Percentiles rank a stretch among this genome's conserved stretches.
Conservation (phyloP, 495 filamentous ascomycete genomes). For the Penicillium cataractarum region DNA sequence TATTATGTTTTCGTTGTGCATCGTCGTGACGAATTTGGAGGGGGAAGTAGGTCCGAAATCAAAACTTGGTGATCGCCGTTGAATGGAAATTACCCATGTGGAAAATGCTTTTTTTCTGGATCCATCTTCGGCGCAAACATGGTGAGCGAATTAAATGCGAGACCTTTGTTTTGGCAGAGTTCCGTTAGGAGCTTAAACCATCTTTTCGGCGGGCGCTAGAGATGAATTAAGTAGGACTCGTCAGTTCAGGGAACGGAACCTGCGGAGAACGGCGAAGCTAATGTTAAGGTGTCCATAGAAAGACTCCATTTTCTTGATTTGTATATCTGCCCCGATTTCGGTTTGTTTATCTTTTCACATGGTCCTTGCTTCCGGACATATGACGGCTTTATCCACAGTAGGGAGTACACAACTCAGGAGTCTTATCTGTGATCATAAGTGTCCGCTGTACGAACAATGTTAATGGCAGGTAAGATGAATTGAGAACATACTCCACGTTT, state of each 20-base stretch:
- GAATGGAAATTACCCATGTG: slow-evolving; percentile 7
- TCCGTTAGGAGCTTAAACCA: neutral
- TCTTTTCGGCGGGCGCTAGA: neutral
- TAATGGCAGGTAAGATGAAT: neutral
- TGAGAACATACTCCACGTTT: neutral
- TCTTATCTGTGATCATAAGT: neutral
- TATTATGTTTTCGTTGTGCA: neutral
- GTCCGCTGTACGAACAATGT: neutral
- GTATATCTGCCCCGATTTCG: neutral
- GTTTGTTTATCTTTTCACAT: too few species aligned
- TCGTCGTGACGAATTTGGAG: neutral
- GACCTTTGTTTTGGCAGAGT: neutral
- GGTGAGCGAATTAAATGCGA: slow-evolving; percentile 1
- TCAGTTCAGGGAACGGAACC: neutral
- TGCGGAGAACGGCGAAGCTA: neutral
- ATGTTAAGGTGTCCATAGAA: neutral
- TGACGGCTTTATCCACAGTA: neutral
- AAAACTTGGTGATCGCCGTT: slow-evolving; percentile 10
- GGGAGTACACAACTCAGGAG: neutral
- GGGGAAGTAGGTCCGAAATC: neutral
- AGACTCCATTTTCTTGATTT: neutral
- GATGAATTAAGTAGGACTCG: slow-evolving; percentile 12
- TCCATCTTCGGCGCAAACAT: neutral
- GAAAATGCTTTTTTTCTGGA: neutral
- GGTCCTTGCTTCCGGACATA: neutral